Percentiles rank a stretch among this genome's conserved stretches.
These are phyloP conservation scores for Sphaerobolus stellatus DNA, from an alignment of 1,284 basidiomycete species.

Conservation along the genomic window DNA sequence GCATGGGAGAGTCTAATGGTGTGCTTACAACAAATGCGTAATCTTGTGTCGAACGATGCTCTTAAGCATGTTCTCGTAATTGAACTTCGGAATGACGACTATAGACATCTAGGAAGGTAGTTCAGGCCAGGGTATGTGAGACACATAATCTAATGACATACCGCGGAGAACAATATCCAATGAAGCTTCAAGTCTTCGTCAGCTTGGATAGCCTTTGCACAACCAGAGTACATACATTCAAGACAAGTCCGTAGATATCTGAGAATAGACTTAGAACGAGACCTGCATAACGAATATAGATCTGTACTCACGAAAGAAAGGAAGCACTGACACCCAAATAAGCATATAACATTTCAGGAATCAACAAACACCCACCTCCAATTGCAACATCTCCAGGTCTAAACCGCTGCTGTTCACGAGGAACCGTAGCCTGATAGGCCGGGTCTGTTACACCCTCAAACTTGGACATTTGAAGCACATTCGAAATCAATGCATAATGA, in stretches of 20 bases:
- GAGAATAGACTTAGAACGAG: constrained; percentile 33
- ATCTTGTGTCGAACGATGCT: constrained; percentile 69
- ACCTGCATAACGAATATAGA: constrained; percentile 22
- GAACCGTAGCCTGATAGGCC: constrained; percentile 30
- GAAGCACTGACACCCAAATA: constrained; percentile 34
- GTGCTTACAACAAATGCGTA: constrained; percentile 59
- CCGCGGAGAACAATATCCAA: constrained; percentile 52
- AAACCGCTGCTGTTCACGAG: constrained; percentile 36
- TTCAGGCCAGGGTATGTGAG: neutral
- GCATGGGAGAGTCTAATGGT: constrained; percentile 15
- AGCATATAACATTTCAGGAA: no score
- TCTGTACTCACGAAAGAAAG: constrained; percentile 36
- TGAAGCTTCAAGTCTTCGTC: constrained; percentile 43
- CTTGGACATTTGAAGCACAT: constrained; percentile 60
- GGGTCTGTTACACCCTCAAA: constrained; percentile 44
- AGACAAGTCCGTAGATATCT: constrained; percentile 76
- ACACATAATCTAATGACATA: constrained; percentile 26
- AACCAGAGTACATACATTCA: constrained; percentile 46
- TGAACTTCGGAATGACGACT: constrained; percentile 75
- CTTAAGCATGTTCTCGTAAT: constrained; percentile 62
- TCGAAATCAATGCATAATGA: constrained; percentile 66
- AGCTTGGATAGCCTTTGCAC: constrained; percentile 14
- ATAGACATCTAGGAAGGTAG: constrained; percentile 46
- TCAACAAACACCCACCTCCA: constrained; percentile 42
- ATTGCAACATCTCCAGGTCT: constrained; percentile 56